Base-by-base conservation (phyloP, 805 yeast species). In the Saccharomycopsis olivae region DNA sequence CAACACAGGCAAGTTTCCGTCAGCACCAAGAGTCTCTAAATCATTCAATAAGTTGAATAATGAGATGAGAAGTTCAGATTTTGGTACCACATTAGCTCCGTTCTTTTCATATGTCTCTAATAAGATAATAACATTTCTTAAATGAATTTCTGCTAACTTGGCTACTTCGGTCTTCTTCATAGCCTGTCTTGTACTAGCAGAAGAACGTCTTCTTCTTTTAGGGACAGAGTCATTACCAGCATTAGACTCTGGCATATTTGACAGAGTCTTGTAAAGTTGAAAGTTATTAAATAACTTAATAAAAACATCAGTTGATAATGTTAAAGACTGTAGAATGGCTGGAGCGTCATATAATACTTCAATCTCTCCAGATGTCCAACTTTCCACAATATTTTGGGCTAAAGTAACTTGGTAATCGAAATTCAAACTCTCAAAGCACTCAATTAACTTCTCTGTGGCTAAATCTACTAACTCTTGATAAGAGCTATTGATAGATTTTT, bases 1-100 rank as follows among this genome's bases (percentile, higher is more conserved):
- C 33, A 84, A 65, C 3, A 89, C 89, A 3, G 98, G 95, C 47
- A 92, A 64, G 43, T 86, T 85, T 30, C 95, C 95, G 55, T 88
- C 97, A 48, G 75, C 77, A 33, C 94, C 95, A 35, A 92, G 66
- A 21, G 94, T 77, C 55, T 83, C 92, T 48, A 82, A 63, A 55
- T 83, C 92, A 38, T 84, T 73, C 37, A 83, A 62, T 28, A 79
- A 64, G 47, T 71, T 71, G 60, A 83, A 78, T 44, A 77, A 55
- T 13, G 72, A 59, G 38, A 65, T 64, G 30, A 77, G 58, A 36
- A 77, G 58, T 18, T 62, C 65, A 2, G 76, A 66, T 23, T 65
- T 52, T 42, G 60, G 60, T 1, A 33, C 30, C 31, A 57, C 51
- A 13, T 58, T 54, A 13, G 51, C 50, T 9, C 58, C 50, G 13